phyloP scores from a whole-genome alignment of 1,284 basidiomycete genomes.

The Trichosporon coremiiforme region DNA sequence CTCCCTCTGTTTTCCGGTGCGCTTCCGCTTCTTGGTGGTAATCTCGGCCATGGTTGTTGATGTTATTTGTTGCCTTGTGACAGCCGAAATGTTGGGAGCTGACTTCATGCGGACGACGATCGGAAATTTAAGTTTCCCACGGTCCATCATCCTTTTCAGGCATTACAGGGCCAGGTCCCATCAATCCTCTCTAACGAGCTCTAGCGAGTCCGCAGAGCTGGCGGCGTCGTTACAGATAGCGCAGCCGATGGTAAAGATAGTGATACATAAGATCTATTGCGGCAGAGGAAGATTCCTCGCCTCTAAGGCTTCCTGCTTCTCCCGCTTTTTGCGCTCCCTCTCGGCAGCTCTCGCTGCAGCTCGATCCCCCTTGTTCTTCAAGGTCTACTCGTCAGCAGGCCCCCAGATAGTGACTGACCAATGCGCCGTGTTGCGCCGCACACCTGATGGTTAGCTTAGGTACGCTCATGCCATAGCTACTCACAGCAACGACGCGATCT shows the following conservation, averaged over 20 bases:
- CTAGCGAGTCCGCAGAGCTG: too few species aligned
- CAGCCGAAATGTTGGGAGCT: background rate
- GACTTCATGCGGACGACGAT: background rate
- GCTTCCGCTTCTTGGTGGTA: slow-evolving; percentile 50
- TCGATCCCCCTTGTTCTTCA: background rate
- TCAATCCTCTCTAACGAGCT: too few species aligned
- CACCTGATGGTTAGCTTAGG: slow-evolving; percentile 23
- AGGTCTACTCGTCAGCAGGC: background rate
- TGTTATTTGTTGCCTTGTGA: slow-evolving; percentile 3
- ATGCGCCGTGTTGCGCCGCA: slow-evolving; percentile 42
- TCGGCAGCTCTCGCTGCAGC: slow-evolving; percentile 4
- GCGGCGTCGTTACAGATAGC: too few species aligned
- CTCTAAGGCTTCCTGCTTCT: background rate
- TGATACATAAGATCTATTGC: background rate
- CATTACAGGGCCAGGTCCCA: background rate
- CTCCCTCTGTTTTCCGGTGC: slow-evolving; percentile 53
- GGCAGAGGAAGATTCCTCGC: slow-evolving; percentile 24
- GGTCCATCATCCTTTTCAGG: background rate
- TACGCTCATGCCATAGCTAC: slow-evolving; percentile 1
- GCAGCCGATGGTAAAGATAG: too few species aligned
- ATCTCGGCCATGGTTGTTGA: slow-evolving; percentile 21
- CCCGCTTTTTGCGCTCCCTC: background rate
- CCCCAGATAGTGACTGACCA: slow-evolving; percentile 29
- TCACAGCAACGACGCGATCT: slow-evolving; percentile 36
- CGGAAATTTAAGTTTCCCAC: slow-evolving; percentile 32